phyloP scores from a whole-genome alignment of 2,329 filamentous ascomycete genomes.

The Microsporum ferrugineum region DNA sequence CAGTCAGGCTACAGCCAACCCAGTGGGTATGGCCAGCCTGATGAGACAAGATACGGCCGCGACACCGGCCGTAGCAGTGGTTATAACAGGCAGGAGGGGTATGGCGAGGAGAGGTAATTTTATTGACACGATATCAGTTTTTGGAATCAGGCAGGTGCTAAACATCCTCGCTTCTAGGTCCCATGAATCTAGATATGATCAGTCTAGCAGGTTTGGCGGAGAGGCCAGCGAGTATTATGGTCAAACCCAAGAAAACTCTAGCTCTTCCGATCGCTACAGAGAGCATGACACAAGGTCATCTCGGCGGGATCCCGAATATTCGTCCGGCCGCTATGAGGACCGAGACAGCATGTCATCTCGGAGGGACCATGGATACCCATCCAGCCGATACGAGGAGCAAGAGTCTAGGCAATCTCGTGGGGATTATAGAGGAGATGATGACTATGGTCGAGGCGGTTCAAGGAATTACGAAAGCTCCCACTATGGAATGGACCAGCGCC shows the following conservation, averaged over 20 bases:
- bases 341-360: neutral
- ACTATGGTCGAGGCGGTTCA: neutral
- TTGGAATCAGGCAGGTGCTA: neutral
- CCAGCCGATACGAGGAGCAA: neutral
- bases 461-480: slow-evolving; percentile 10
- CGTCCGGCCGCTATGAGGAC: neutral
- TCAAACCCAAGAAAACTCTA: slow-evolving; percentile 14
- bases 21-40: neutral
- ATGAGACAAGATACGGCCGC: neutral
- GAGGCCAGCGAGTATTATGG: slow-evolving; percentile 11
- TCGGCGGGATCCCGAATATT: neutral
- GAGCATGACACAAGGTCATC: slow-evolving; percentile 7
- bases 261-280: slow-evolving; percentile 6
- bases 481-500: slow-evolving; percentile 13
- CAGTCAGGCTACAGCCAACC: slow-evolving; percentile 5
- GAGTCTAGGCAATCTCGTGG: neutral
- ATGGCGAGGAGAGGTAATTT: slow-evolving; percentile 7
- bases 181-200: slow-evolving; percentile 1
- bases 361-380: neutral
- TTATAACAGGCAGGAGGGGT: neutral
- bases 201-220: slow-evolving; percentile 10
- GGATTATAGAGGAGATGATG: neutral
- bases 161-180: neutral
- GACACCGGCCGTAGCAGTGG: slow-evolving; percentile 5
- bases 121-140: neutral